phyloP scores from a whole-genome alignment of 2,329 filamentous ascomycete genomes.

The Anthostomella pinea region DNA sequence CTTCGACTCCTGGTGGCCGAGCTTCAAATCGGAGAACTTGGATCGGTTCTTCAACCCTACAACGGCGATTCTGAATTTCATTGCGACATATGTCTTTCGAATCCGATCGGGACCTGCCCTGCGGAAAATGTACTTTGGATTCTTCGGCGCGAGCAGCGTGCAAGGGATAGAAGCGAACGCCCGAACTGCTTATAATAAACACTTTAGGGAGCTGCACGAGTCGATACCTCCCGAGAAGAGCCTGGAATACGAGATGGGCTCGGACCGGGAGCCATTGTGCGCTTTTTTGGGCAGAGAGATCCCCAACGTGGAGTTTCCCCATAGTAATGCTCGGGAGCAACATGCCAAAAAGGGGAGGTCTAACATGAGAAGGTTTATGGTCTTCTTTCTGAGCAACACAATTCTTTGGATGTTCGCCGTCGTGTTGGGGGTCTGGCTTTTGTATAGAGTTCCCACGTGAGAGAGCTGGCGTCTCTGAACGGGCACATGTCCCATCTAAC shows the following conservation, averaged over 20 bases:
- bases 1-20: conserved; percentile 13
- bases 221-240: background rate
- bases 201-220: background rate
- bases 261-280: background rate
- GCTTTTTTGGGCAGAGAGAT: background rate
- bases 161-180: background rate
- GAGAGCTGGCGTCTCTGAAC: no score
- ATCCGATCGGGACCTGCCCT: background rate
- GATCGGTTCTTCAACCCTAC: background rate
- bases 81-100: background rate
- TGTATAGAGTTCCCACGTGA: no score
- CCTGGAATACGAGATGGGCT: background rate
- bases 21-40: conserved; percentile 4
- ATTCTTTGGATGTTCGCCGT: no score
- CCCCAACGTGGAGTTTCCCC: background rate
- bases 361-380: background rate
- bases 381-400: no score
- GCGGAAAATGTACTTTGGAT: background rate
- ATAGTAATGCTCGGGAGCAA: background rate
- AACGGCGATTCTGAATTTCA: background rate
- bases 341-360: background rate
- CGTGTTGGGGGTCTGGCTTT: no score
- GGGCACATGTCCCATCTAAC: no score
- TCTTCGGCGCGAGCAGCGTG: background rate
- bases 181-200: background rate